Evolutionary conservation across 176 grass and related monocot species (phyloP).

Genomic region (Stipa capillata): DNA sequence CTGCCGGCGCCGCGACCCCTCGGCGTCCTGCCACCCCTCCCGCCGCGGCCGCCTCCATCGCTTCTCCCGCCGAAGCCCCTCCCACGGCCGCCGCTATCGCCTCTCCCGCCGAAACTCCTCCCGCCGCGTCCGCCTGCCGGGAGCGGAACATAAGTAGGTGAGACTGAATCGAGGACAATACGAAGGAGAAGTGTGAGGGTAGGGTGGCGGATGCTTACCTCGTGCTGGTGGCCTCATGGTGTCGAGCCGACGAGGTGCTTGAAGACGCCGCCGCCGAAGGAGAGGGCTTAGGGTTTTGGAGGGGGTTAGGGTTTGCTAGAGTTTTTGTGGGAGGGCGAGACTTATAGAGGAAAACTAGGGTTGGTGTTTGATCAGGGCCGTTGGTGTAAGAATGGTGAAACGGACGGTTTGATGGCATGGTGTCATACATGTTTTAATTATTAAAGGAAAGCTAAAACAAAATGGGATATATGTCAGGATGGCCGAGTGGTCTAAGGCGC

Average conservation of each 20-base stretch:
- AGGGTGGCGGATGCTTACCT: background rate
- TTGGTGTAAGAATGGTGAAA: background rate
- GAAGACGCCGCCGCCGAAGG: background rate
- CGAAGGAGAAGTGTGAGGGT: background rate
- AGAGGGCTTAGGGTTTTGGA: slow-evolving; percentile 37
- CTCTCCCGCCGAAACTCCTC: slow-evolving; percentile 16
- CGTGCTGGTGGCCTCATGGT: slow-evolving; percentile 47
- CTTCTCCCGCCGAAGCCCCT: slow-evolving; percentile 12
- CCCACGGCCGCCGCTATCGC: slow-evolving; percentile 27
- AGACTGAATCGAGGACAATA: background rate
- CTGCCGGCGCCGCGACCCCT: slow-evolving; percentile 12
- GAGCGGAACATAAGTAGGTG: background rate
- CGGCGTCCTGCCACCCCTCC: background rate
- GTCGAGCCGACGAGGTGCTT: background rate
- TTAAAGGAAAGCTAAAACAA: no score
- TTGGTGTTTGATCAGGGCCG: slow-evolving; percentile 4
- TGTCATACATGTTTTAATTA: background rate
- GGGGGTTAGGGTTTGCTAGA: background rate
- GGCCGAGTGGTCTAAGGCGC: slow-evolving; percentile 98
- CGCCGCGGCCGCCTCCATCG: slow-evolving; percentile 13
- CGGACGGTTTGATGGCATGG: background rate
- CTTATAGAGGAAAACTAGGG: slow-evolving; percentile 26
- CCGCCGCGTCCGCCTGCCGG: slow-evolving; percentile 24
- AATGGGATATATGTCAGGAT: slow-evolving; percentile 35
- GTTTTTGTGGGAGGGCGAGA: background rate